Base-by-base conservation (phyloP, 495 filamentous ascomycete genomes). In the Xylaria curta region DNA sequence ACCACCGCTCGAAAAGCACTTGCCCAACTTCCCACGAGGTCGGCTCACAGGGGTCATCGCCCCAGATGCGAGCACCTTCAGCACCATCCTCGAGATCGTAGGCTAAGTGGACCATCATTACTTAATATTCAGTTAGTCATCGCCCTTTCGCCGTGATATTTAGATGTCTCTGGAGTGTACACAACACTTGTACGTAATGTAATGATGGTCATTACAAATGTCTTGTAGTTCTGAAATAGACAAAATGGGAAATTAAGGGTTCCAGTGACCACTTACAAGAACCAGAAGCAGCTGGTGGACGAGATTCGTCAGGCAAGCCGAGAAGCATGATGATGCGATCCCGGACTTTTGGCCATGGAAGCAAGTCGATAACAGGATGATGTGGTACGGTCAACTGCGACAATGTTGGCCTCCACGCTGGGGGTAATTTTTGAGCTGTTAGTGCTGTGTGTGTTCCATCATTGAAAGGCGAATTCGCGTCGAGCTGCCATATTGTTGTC, bases 21-120 rank as follows among this genome's bases (percentile, higher is more conserved):
- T 86, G 83, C 0, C 85, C 85, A 38, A 86, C 80, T 73, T 87
- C 85, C 84, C 85, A 87, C 26, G 69, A 68, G 36, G 58, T 70
- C 19, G 75, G 75, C 26, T 82, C 78, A 42, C 81, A 82, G 17
- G 82, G 82, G 63, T 81, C 80, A 26, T 73, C 68, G 2, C 77
- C 79, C 74, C 77, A 78, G 19, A 87, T 76, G 3, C 78, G 73
- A 7, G 85, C 51, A 0, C 85, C 85, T 66, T 87, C 84, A 0
- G 80, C 78, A 31, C 71, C 66, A 64, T 87, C 85, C 72, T 88
- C 86, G 67, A 87, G 76, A 65, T 87, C 86, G 51, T 85, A 82
- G 33, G 67, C 67, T 51, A 69, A 24, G 10, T 69, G 54, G 10
- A 44, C 67, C n/a, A 49, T 24, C 12, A 28, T 40, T 28, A 69